A percentile compares a stretch with the other conserved stretches of the same genome.
Conservation (phyloP, 2,329 filamentous ascomycete species). For the Torrubiella hemipterigena region DNA sequence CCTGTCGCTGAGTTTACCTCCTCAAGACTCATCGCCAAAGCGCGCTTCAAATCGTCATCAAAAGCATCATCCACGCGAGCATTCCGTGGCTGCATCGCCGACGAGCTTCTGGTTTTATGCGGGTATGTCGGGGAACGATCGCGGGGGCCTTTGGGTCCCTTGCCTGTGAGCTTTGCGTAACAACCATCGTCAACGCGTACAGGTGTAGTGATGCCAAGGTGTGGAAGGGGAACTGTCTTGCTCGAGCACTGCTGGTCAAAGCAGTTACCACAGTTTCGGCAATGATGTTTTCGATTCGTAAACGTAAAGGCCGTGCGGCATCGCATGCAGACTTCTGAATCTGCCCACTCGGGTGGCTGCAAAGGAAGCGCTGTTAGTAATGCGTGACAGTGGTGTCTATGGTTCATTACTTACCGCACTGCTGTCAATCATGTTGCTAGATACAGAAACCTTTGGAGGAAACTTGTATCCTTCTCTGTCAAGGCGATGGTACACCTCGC, state of each 20-base stretch:
- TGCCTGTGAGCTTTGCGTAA: slow-evolving; percentile 78
- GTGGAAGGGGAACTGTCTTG: slow-evolving; percentile 78
- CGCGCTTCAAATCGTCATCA: slow-evolving; percentile 88
- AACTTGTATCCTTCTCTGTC: slow-evolving; percentile 82
- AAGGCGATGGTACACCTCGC: slow-evolving; percentile 72
- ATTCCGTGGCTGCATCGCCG: slow-evolving; percentile 76
- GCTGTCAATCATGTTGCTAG: slow-evolving; percentile 97
- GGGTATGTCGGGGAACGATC: slow-evolving; percentile 37
- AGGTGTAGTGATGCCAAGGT: slow-evolving; percentile 81
- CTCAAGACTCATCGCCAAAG: slow-evolving; percentile 92
- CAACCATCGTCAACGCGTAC: slow-evolving; percentile 96
- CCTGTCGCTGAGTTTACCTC: slow-evolving; percentile 68
- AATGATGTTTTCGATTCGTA: slow-evolving; percentile 97
- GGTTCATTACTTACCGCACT: slow-evolving; percentile 58
- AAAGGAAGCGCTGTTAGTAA: slow-evolving; percentile 1
- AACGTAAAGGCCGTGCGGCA: slow-evolving; percentile 93
- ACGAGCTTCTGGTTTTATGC: slow-evolving; percentile 53
- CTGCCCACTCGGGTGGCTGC: slow-evolving; percentile 90
- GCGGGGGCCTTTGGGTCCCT: slow-evolving; percentile 33
- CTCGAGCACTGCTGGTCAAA: slow-evolving; percentile 92
- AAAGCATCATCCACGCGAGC: slow-evolving; percentile 83
- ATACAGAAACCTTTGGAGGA: slow-evolving; percentile 71
- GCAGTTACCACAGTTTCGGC: slow-evolving; percentile 93
- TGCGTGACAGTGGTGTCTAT: not conserved
- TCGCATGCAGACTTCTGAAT: slow-evolving; percentile 97